A percentile compares a stretch with the other conserved stretches of the same genome.
phyloP scores from a whole-genome alignment of 805 yeast genomes.

The Lipomyces yamadae region DNA sequence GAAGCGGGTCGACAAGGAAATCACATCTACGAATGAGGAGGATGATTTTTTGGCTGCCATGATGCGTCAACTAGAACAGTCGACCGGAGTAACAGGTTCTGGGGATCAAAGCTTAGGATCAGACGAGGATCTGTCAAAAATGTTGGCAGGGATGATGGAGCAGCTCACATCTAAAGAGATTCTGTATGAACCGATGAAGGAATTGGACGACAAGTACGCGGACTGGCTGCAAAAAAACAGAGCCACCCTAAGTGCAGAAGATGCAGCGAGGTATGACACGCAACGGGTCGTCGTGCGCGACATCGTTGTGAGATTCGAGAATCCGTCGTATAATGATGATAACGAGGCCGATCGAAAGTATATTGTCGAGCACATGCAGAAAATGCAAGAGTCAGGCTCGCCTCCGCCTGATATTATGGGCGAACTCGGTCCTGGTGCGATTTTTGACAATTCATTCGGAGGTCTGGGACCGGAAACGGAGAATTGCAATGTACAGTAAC shows the following conservation, averaged over 20 bases:
- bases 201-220: conserved; percentile 73
- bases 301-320: conserved; percentile 71
- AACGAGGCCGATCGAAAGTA: conserved; percentile 52
- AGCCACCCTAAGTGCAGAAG: conserved; percentile 52
- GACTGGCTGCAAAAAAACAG: conserved; percentile 65
- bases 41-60: conserved; percentile 66
- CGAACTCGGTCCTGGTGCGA: conserved; percentile 48
- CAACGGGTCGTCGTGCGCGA: conserved; percentile 67
- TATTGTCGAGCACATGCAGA: conserved; percentile 64
- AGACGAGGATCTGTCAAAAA: conserved; percentile 64
- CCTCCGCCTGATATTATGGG: conserved; percentile 80
- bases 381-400: conserved; percentile 69
- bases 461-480: conserved; percentile 8
- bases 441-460: conserved; percentile 14
- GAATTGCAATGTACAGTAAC: conserved; percentile 9
- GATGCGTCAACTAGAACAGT: conserved; percentile 59
- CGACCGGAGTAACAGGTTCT: conserved; percentile 44
- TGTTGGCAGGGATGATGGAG: conserved; percentile 73
- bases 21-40: conserved; percentile 46
- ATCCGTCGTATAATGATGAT: conserved; percentile 61
- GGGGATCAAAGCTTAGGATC: conserved; percentile 53
- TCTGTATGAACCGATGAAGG: conserved; percentile 85
- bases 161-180: conserved; percentile 85
- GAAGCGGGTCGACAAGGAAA: conserved; percentile 65
- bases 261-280: conserved; percentile 57